Evolutionary conservation across 805 yeast species (phyloP).

Genomic region (Diddensiella caesifluorescens): DNA sequence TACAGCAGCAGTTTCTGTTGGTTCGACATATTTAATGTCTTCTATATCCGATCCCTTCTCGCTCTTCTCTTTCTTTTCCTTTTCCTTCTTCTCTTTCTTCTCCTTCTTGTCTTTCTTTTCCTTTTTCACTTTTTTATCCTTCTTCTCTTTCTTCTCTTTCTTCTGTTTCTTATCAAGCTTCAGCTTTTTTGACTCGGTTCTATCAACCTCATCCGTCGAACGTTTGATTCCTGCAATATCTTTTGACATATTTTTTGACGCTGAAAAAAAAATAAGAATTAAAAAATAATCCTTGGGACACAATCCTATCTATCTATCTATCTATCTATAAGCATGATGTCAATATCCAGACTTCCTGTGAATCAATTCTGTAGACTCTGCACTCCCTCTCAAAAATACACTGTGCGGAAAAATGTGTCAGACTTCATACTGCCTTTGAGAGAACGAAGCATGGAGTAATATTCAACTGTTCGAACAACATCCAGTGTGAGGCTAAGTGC

Average conservation of each 20-base stretch:
- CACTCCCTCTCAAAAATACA: no score
- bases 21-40: conserved; percentile 24
- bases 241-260: not conserved
- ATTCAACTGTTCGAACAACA: no score
- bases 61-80: conserved; percentile 26
- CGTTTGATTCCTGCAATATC: conserved; percentile 2
- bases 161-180: conserved; percentile 25
- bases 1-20: conserved; percentile 22
- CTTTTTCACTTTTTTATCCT: conserved; percentile 26
- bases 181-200: conserved; percentile 9
- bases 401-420: no score
- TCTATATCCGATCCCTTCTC: conserved; percentile 33
- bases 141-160: conserved; percentile 26
- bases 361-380: no score
- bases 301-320: no score
- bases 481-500: no score
- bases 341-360: no score
- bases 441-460: no score
- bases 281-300: no score
- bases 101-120: conserved; percentile 34
- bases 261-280: conserved; percentile 7
- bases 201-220: conserved; percentile 8
- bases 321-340: no score
- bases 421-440: no score
- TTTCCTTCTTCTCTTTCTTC: conserved; percentile 38